Evolutionary conservation across 2,329 filamentous ascomycete genomes (phyloP), one percentile per base, ranked within the genome.

Genomic region (Colletotrichum simmondsii): DNA sequence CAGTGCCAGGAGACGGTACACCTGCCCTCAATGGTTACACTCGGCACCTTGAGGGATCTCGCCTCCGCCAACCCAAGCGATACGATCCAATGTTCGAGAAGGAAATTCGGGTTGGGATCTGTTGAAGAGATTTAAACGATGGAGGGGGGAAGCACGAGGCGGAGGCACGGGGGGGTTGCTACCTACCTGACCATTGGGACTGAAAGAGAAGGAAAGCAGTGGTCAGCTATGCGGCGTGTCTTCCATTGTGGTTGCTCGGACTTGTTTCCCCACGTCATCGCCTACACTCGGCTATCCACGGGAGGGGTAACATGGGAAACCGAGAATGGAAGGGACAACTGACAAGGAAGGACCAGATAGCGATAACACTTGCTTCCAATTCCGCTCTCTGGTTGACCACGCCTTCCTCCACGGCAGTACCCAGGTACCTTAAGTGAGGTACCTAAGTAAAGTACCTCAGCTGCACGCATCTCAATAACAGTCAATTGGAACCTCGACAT

Each of bases 221-320:
- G 30, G 30, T 32, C 30, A 32, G 10, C 30, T 32, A 8, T 32
- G 30, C 30, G 30, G 30, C 30, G 30, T 49, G 24, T 24, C 28
- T 52, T 56, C 19, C 8, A 32, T 66, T 58, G 26, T 26, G 42
- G 42, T 63, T 11, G 46, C 46, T 53, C 46, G 26, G 14, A 24
- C 19, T 28, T 32, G 19, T 4, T 24, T 14, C 54, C 65, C 65
- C 66, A 73, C 67, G 71, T 71, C 67, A 72, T 73, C 71, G 71
- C 66, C 60, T 73, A 71, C 32, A 28, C 35, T 65, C 71, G 71
- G 71, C 61, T 73, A 73, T 8, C 71, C 30, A 28, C 71, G 71
- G 71, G 66, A 57, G 71, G 22, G 70, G 35, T 65, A 63, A 24
- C 19, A 57, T 28, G 26, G 5, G 24, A 42, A 19, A 24, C n/a